Conservation (phyloP, 2,329 filamentous ascomycete species). For the Waltergamsia citrina region DNA sequence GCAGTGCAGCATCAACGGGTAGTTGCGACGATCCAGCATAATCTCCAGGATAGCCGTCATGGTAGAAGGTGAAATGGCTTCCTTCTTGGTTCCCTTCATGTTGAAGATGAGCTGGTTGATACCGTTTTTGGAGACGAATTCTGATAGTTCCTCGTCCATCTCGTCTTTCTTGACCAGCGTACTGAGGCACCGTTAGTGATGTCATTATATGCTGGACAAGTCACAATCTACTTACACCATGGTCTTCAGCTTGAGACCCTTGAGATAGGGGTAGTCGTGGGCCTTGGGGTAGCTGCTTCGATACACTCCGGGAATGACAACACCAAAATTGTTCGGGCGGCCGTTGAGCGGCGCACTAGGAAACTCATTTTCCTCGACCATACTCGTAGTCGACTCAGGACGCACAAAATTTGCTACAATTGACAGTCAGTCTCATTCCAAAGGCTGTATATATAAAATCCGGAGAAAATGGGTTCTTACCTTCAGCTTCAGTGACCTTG, state of each 20-base stretch:
- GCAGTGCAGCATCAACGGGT: constrained; percentile 82
- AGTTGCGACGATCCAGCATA: constrained; percentile 61
- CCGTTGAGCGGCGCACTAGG: constrained; percentile 14
- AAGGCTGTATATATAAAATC: too few relatives aligned
- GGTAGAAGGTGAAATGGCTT: constrained; percentile 53
- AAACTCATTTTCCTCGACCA: too few relatives aligned
- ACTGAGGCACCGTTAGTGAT: constrained; percentile 22
- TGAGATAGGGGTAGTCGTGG: constrained; percentile 62
- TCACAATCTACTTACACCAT: constrained; percentile 53
- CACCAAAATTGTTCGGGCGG: constrained; percentile 63
- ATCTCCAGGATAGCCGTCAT: constrained; percentile 65
- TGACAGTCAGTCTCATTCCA: not conserved
- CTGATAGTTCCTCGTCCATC: constrained; percentile 35
- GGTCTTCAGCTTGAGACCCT: constrained; percentile 62
- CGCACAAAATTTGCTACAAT: not conserved
- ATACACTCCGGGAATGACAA: constrained; percentile 66
- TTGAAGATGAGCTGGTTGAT: constrained; percentile 69
- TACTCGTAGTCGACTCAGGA: too few relatives aligned
- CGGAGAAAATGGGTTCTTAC: not conserved
- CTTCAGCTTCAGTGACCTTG: constrained; percentile 4
- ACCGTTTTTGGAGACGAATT: constrained; percentile 55
- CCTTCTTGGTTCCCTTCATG: constrained; percentile 83
- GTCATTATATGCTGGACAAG: not conserved
- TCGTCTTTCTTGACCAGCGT: constrained; percentile 58
- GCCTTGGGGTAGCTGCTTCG: constrained; percentile 71